Evolutionary conservation across 768 basidiomycete genomes (phyloP).

Genomic region (Hemileccinum impolitum): DNA sequence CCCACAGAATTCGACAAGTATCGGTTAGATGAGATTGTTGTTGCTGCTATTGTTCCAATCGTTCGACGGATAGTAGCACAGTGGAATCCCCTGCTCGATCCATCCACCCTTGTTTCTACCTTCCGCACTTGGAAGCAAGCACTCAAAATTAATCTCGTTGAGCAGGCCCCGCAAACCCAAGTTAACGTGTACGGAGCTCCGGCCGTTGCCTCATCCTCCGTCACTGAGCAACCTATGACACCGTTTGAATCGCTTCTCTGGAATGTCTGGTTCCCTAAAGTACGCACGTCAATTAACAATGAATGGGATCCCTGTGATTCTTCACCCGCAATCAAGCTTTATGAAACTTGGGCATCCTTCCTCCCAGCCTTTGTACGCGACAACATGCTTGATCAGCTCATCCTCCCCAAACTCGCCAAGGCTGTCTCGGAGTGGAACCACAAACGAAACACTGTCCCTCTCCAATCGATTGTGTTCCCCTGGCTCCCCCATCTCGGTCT

Average conservation of each 20-base stretch:
- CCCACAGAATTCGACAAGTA: constrained; percentile 73
- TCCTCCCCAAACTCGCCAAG: constrained; percentile 88
- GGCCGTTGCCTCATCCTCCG: constrained; percentile 28
- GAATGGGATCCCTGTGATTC: constrained; percentile 82
- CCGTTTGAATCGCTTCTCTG: constrained; percentile 93
- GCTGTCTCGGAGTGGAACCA: constrained; percentile 83
- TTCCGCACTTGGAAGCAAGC: constrained; percentile 71
- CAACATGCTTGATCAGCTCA: constrained; percentile 93
- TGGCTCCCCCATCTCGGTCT: constrained; percentile 91
- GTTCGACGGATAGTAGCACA: constrained; percentile 66
- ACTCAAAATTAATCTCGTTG: constrained; percentile 52
- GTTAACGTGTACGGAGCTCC: constrained; percentile 58
- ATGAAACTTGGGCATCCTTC: constrained; percentile 85
- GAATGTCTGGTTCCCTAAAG: constrained; percentile 93
- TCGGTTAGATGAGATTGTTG: constrained; percentile 85
- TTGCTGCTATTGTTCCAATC: constrained; percentile 84
- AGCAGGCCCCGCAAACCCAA: constrained; percentile 42
- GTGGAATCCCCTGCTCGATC: constrained; percentile 87
- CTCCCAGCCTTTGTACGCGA: constrained; percentile 90
- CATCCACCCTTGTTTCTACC: constrained; percentile 56
- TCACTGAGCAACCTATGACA: constrained; percentile 71
- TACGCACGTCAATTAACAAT: constrained; percentile 93
- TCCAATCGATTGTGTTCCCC: constrained; percentile 87
- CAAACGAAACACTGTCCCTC: constrained; percentile 50
- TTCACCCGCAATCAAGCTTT: constrained; percentile 72